phyloP scores from a whole-genome alignment of 208 protist species.

The Trypanosoma platydactyli region DNA sequence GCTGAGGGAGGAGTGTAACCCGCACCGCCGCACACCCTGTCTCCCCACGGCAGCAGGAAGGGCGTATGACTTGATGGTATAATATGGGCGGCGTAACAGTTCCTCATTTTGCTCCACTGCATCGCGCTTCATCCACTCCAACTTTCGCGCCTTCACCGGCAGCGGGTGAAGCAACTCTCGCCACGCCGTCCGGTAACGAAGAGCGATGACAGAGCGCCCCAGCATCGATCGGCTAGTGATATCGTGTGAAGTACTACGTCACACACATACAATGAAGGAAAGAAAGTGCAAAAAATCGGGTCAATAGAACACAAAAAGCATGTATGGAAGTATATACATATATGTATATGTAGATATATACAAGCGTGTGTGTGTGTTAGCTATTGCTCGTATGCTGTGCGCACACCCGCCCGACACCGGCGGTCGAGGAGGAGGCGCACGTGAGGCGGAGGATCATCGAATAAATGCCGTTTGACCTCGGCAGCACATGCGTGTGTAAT shows the following conservation, averaged over 20 bases:
- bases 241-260: not conserved
- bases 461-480: too few species aligned
- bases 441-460: too few species aligned
- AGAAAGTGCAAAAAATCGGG: slow-evolving; percentile 7
- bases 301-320: slow-evolving; percentile 11
- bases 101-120: slow-evolving; percentile 82
- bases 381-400: not conserved
- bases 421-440: too few species aligned
- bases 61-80: slow-evolving; percentile 63
- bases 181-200: slow-evolving; percentile 82
- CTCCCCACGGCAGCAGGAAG: slow-evolving; percentile 25
- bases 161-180: slow-evolving; percentile 85
- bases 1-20: slow-evolving; percentile 14
- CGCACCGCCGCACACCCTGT: not conserved
- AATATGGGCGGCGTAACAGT: slow-evolving; percentile 78
- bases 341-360: slow-evolving; percentile 14
- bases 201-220: slow-evolving; percentile 17
- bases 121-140: slow-evolving; percentile 88
- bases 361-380: not conserved
- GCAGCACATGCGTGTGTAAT: too few species aligned
- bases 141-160: slow-evolving; percentile 51
- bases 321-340: slow-evolving; percentile 18
- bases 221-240: slow-evolving; percentile 32
- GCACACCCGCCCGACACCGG: too few species aligned
- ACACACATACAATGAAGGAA: not conserved